A percentile compares a stretch with the other conserved stretches of the same genome.
Evolutionary conservation across 1,139 yeast species (phyloP).

Genomic region (Blastobotrys ciferrii): DNA sequence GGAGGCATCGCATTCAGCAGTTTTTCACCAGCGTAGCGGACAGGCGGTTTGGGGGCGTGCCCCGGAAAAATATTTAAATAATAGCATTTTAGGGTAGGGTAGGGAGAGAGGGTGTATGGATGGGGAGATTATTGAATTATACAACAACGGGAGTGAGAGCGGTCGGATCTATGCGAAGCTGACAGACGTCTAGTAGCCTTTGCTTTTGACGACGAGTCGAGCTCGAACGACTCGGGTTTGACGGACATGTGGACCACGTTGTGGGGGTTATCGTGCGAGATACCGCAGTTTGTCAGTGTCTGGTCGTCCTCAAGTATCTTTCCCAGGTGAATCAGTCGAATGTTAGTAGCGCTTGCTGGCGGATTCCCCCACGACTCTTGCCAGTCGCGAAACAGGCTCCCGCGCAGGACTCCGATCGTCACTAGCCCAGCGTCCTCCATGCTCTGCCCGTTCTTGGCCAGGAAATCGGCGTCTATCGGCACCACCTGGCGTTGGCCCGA

Average conservation of each 20-base stretch:
- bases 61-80: no score
- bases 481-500: slow-evolving; percentile 28
- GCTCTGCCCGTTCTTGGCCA: not conserved
- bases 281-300: slow-evolving; percentile 23
- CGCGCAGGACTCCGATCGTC: slow-evolving; percentile 26
- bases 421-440: slow-evolving; percentile 23
- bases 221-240: slow-evolving; percentile 31
- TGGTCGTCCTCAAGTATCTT: slow-evolving; percentile 32
- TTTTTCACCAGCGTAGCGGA: no score
- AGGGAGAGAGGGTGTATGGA: no score
- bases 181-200: slow-evolving; percentile 14
- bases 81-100: no score
- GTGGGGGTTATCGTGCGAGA: slow-evolving; percentile 21
- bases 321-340: slow-evolving; percentile 35
- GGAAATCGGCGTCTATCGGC: slow-evolving; percentile 23
- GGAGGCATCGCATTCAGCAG: no score
- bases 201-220: slow-evolving; percentile 22
- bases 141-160: slow-evolving; percentile 24
- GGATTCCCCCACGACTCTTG: slow-evolving; percentile 28
- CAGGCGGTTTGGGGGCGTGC: no score
- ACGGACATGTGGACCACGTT: slow-evolving; percentile 34
- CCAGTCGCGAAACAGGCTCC: slow-evolving; percentile 25
- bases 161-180: slow-evolving; percentile 10
- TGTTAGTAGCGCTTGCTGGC: slow-evolving; percentile 25
- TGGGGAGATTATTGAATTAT: slow-evolving; percentile 20